Evolutionary conservation across 192 early-diverging fungal genomes (phyloP).

Genomic region (Entomortierella parvispora): DNA sequence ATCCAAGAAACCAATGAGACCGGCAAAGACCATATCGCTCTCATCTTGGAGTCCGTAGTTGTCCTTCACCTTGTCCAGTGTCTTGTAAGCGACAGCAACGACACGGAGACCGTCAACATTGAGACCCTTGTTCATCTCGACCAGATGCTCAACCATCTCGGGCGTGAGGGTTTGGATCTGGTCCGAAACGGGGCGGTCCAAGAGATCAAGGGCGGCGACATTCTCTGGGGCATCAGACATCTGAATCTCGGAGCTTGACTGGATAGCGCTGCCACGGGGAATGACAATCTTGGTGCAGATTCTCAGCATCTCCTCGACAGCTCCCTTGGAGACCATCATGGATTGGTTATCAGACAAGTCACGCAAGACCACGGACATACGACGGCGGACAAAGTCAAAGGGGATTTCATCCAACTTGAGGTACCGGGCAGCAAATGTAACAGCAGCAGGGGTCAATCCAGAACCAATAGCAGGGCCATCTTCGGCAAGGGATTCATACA

Average conservation of each 20-base stretch:
- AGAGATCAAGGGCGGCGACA: slow-evolving; percentile 5
- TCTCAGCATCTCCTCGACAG: slow-evolving; percentile 57
- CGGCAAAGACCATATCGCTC: slow-evolving; percentile 53
- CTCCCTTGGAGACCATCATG: slow-evolving; percentile 58
- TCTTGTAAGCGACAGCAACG: slow-evolving; percentile 58
- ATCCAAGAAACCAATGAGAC: slow-evolving; percentile 59
- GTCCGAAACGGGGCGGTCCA: not conserved
- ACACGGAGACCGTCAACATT: slow-evolving; percentile 58
- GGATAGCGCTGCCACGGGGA: not conserved
- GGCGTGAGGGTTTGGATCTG: slow-evolving; percentile 20
- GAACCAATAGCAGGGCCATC: slow-evolving; percentile 10
- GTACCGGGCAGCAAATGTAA: slow-evolving; percentile 22
- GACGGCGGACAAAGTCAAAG: slow-evolving; percentile 63
- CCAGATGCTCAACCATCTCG: slow-evolving; percentile 20
- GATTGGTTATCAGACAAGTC: slow-evolving; percentile 4
- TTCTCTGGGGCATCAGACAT: not conserved
- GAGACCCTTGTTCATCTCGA: slow-evolving; percentile 39
- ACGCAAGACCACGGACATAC: slow-evolving; percentile 59
- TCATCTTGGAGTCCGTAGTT: slow-evolving; percentile 48
- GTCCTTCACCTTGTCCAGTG: slow-evolving; percentile 19
- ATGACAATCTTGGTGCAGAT: slow-evolving; percentile 54
- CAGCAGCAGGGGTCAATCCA: slow-evolving; percentile 11
- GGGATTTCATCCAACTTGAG: slow-evolving; percentile 59
- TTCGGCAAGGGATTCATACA: slow-evolving; percentile 10
- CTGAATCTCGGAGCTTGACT: slow-evolving; percentile 12